These are phyloP conservation scores for Phytopythium mirpurense DNA, from an alignment of 352 stramenopile genomes.

Conservation along the genomic window DNA sequence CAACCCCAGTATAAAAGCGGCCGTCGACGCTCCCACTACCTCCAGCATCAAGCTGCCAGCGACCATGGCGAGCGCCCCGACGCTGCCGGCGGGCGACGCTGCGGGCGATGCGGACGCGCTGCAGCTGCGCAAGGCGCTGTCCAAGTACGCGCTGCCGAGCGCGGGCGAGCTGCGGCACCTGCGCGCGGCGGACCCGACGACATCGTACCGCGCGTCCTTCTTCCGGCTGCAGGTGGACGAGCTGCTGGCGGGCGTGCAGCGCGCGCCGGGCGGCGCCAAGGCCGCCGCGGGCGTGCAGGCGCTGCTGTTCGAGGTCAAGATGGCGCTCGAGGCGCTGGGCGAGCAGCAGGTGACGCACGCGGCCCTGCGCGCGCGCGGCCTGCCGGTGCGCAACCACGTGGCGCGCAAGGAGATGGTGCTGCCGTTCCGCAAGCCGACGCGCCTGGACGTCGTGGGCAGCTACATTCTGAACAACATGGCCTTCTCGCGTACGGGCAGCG, in stretches of 20 bases:
- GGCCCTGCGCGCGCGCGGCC: constrained; percentile 41
- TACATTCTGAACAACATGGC: constrained; percentile 85
- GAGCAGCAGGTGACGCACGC: constrained; percentile 77
- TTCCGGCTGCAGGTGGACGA: constrained; percentile 86
- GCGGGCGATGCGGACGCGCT: constrained; percentile 28
- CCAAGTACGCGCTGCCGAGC: constrained; percentile 89
- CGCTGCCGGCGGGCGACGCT: constrained; percentile 7
- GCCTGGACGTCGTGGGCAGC: constrained; percentile 82
- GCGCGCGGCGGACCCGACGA: constrained; percentile 68
- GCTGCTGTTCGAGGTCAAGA: constrained; percentile 83
- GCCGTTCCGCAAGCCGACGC: constrained; percentile 65
- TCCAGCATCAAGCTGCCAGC: neutral
- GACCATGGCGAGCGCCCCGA: constrained; percentile 10
- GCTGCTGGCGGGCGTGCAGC: constrained; percentile 69
- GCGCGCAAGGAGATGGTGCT: constrained; percentile 86
- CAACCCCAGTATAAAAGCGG: constrained; percentile 4
- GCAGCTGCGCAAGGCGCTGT: constrained; percentile 68
- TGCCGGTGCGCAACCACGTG: constrained; percentile 66
- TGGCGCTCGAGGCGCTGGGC: constrained; percentile 50
- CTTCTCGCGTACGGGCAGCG: constrained; percentile 42
- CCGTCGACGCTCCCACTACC: too few relatives aligned
- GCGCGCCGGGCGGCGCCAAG: constrained; percentile 39
- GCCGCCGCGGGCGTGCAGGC: constrained; percentile 40
- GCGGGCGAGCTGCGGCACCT: constrained; percentile 76
- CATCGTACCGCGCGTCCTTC: constrained; percentile 75